phyloP scores from a whole-genome alignment of 1,284 basidiomycete genomes.

The Ceratobasidium sp. region DNA sequence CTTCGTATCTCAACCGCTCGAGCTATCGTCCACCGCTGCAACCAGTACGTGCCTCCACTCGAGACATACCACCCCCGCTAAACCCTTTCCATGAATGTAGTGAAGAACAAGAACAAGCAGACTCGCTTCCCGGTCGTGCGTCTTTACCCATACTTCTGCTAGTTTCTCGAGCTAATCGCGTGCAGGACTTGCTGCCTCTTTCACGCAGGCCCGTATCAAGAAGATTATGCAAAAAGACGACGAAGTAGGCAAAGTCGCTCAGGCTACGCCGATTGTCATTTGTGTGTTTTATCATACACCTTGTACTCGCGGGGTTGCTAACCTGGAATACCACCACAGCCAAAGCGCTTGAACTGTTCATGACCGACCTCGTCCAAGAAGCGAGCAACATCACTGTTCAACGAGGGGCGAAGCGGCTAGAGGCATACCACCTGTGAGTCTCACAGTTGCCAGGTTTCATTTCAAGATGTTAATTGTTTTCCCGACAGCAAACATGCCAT shows the following conservation, averaged over 20 bases:
- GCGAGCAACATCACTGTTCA: slow-evolving; percentile 81
- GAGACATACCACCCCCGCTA: background rate
- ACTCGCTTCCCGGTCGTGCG: slow-evolving; percentile 84
- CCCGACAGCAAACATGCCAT: slow-evolving; percentile 83
- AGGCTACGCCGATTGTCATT: slow-evolving; percentile 95
- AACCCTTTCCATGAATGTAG: background rate
- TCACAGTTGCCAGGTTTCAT: background rate
- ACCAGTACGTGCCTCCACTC: background rate
- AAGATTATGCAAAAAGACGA: slow-evolving; percentile 99
- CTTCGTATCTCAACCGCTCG: too few species aligned
- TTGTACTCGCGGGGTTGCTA: too few species aligned
- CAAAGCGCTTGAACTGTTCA: slow-evolving; percentile 95
- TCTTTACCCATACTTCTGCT: slow-evolving; percentile 18
- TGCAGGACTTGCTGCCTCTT: slow-evolving; percentile 33
- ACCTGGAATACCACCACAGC: too few species aligned
- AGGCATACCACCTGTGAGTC: slow-evolving; percentile 92
- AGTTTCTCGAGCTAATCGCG: slow-evolving; percentile 42
- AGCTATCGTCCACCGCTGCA: background rate
- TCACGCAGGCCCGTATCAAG: slow-evolving; percentile 90
- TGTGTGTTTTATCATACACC: slow-evolving; percentile 66
- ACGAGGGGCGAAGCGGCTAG: slow-evolving; percentile 88
- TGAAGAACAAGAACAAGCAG: slow-evolving; percentile 70
- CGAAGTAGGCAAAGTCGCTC: slow-evolving; percentile 98
- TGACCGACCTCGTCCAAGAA: slow-evolving; percentile 86
- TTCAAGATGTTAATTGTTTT: slow-evolving; percentile 8